Evolutionary conservation across 1,284 basidiomycete species (phyloP).

Genomic region (Ustilago hordei): DNA sequence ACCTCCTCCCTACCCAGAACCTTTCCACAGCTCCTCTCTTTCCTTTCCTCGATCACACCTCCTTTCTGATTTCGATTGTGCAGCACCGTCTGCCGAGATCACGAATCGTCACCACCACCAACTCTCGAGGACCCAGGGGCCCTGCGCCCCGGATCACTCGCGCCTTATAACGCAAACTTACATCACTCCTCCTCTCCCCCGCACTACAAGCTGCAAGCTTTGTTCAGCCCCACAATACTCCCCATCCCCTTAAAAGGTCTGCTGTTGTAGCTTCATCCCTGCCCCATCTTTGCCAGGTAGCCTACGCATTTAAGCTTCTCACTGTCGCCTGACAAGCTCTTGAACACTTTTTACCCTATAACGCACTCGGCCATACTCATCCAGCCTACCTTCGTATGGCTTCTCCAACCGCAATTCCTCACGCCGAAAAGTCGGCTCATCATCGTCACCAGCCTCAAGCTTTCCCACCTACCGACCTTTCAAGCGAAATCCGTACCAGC

Average conservation of each 20-base stretch:
- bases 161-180: background rate
- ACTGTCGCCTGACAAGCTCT: background rate
- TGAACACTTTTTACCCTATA: background rate
- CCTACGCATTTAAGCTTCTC: background rate
- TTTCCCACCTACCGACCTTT: slow-evolving; percentile 25
- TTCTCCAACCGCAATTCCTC: slow-evolving; percentile 56
- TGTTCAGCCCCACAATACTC: background rate
- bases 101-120: slow-evolving; percentile 14
- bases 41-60: background rate
- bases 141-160: slow-evolving; percentile 51
- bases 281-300: background rate
- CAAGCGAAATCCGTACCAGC: slow-evolving; percentile 47
- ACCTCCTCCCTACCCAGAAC: background rate
- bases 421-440: slow-evolving; percentile 57
- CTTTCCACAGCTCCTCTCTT: background rate
- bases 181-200: background rate
- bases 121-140: slow-evolving; percentile 48
- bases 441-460: slow-evolving; percentile 35
- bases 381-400: slow-evolving; percentile 38
- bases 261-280: background rate
- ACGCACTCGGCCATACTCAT: background rate
- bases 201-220: background rate
- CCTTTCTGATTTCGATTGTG: background rate
- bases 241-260: background rate
- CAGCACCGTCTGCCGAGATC: slow-evolving; percentile 36